Conservation (phyloP, 1,139 yeast genomes). For the Kodamaea fungicola region DNA sequence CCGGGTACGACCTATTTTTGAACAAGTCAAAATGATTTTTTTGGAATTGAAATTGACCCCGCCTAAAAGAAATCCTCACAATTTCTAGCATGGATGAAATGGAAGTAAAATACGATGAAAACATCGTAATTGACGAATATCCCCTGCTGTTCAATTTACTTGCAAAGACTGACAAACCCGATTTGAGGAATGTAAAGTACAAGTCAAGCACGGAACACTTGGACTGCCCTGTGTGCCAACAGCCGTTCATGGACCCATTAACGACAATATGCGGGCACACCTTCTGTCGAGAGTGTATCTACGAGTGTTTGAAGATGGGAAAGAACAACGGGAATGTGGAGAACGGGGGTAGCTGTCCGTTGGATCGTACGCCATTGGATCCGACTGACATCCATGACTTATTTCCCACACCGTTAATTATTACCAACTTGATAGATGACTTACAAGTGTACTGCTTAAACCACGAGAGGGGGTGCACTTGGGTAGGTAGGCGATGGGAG, state of each 20-base stretch:
- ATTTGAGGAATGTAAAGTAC: conserved; percentile 32
- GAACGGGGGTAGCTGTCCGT: conserved; percentile 49
- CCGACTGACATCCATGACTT: conserved; percentile 39
- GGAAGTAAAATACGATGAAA: conserved; percentile 5
- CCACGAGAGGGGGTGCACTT: conserved; percentile 51
- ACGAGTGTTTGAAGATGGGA: conserved; percentile 42
- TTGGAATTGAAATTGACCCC: background rate
- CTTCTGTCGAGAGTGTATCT: conserved; percentile 51
- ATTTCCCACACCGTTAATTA: conserved; percentile 59
- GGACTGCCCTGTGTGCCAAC: conserved; percentile 56
- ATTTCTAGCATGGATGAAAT: background rate
- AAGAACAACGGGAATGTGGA: conserved; percentile 8
- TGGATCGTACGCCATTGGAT: conserved; percentile 55
- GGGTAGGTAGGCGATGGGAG: conserved; percentile 62
- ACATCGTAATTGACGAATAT: conserved; percentile 9
- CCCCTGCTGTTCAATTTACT: conserved; percentile 6
- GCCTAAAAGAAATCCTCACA: background rate
- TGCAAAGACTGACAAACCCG: conserved; percentile 21
- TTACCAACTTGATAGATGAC: conserved; percentile 62
- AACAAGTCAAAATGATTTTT: background rate
- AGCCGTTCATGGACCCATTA: conserved; percentile 52
- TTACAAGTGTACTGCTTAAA: conserved; percentile 56
- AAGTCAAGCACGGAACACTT: conserved; percentile 48
- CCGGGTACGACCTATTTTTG: conserved; percentile 75
- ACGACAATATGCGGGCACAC: conserved; percentile 62